phyloP scores from a whole-genome alignment of 495 filamentous ascomycete species.

The Neurospora hispaniola region DNA sequence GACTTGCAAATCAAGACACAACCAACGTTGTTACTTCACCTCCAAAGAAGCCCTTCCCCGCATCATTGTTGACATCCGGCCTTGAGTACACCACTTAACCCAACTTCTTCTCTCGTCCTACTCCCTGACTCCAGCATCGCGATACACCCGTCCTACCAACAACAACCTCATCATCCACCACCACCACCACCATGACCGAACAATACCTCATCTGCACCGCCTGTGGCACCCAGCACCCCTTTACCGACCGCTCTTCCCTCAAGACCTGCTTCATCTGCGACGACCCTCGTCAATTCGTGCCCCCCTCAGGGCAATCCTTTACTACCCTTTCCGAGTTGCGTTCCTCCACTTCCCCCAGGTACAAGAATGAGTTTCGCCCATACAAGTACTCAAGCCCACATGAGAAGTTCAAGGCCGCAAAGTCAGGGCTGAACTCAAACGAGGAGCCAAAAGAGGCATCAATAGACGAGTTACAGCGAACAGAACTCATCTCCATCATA shows the following conservation, averaged over 20 bases:
- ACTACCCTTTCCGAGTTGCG: constrained; percentile 39
- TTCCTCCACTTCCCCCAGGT: neutral
- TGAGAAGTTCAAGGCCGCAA: neutral
- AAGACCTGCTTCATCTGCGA: constrained; percentile 64
- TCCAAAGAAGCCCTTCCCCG: neutral
- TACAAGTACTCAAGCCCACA: constrained; percentile 20
- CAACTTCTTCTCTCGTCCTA: neutral
- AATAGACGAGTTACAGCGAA: neutral
- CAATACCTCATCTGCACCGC: constrained; percentile 43
- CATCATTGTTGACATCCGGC: neutral
- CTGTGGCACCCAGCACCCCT: constrained; percentile 62
- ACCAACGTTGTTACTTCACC: neutral
- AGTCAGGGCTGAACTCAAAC: too few relatives aligned
- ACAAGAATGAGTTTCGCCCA: constrained; percentile 34
- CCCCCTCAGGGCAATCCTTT: constrained; percentile 48
- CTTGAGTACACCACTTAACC: neutral
- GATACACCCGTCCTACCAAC: neutral
- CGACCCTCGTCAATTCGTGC: constrained; percentile 62
- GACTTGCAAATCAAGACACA: neutral
- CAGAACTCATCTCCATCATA: constrained; percentile 37
- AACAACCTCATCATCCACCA: neutral
- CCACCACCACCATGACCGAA: neutral
- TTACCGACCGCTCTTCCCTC: constrained; percentile 28
- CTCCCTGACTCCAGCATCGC: neutral
- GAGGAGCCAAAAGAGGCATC: neutral